Evolutionary conservation across 148 eudicot species (phyloP).

Genomic region (Rhododendron ovatum): DNA sequence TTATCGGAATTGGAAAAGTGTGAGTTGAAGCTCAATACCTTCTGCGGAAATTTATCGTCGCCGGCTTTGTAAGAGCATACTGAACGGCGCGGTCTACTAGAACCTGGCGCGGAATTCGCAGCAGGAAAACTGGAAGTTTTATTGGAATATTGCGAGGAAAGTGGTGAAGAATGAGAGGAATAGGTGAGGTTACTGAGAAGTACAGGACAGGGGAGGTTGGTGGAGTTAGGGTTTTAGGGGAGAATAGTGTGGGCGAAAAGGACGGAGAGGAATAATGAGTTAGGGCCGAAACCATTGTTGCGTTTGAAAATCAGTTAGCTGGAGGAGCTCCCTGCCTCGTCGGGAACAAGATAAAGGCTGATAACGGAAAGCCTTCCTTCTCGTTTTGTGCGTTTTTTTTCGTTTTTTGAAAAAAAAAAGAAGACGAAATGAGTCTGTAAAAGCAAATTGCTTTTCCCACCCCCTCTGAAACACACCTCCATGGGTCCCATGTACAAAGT

Average conservation of each 20-base stretch:
- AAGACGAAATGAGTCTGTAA: too few relatives aligned
- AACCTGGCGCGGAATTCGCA: neutral
- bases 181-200: neutral
- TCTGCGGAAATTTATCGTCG: slow-evolving; percentile 18
- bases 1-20: neutral
- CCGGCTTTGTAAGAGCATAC: slow-evolving; percentile 30
- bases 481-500: too few relatives aligned
- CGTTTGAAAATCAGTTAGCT: too few relatives aligned
- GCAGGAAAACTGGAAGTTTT: slow-evolving; percentile 2
- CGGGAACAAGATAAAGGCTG: too few relatives aligned
- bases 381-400: too few relatives aligned
- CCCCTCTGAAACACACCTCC: too few relatives aligned
- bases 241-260: slow-evolving; percentile 6
- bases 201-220: neutral
- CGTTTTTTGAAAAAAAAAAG: too few relatives aligned
- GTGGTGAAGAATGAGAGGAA: neutral
- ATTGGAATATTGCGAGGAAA: neutral
- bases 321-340: too few relatives aligned
- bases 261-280: neutral
- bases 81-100: slow-evolving; percentile 12
- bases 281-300: too few relatives aligned
- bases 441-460: too few relatives aligned
- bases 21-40: slow-evolving; percentile 23
- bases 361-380: too few relatives aligned
- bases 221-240: slow-evolving; percentile 19